These are phyloP conservation scores for Aphanoascus verrucosus DNA, from an alignment of 2,329 filamentous ascomycete genomes.

Conservation along the genomic window DNA sequence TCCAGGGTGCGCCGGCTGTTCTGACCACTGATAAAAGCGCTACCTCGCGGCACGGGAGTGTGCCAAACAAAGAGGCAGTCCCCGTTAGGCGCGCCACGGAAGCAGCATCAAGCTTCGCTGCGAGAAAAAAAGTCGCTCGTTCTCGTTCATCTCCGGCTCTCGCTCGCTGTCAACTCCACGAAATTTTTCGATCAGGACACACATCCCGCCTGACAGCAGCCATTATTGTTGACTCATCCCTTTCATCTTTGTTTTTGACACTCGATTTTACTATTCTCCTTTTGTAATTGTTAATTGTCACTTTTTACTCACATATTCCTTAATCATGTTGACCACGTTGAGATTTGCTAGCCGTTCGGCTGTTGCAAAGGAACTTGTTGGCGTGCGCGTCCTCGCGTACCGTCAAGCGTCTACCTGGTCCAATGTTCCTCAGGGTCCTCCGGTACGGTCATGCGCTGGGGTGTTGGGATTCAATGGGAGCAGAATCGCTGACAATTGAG, in stretches of 20 bases:
- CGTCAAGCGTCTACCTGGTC: constrained; percentile 75
- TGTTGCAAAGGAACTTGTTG: constrained; percentile 31
- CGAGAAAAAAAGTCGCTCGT: neutral
- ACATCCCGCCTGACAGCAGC: neutral
- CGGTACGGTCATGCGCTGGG: constrained; percentile 51
- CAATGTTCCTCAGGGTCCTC: constrained; percentile 84
- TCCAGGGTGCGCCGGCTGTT: neutral
- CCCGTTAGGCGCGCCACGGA: neutral
- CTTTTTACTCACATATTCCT: neutral
- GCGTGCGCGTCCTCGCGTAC: constrained; percentile 30
- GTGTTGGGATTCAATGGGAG: neutral
- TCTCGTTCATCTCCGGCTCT: neutral
- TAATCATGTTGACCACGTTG: constrained; percentile 39
- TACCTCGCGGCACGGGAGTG: neutral
- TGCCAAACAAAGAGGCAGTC: neutral
- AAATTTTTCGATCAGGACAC: constrained; percentile 9
- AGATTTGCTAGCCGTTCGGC: constrained; percentile 35
- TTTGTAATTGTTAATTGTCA: neutral
- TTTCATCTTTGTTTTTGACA: neutral
- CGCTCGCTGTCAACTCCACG: neutral
- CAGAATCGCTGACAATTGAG: constrained; percentile 5
- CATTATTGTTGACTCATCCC: neutral
- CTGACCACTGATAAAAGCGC: neutral
- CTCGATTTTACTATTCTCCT: neutral
- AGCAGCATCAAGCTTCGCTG: neutral